Evolutionary conservation across 1,139 yeast genomes (phyloP).

Genomic region (Casaregolazyma suthepensis): DNA sequence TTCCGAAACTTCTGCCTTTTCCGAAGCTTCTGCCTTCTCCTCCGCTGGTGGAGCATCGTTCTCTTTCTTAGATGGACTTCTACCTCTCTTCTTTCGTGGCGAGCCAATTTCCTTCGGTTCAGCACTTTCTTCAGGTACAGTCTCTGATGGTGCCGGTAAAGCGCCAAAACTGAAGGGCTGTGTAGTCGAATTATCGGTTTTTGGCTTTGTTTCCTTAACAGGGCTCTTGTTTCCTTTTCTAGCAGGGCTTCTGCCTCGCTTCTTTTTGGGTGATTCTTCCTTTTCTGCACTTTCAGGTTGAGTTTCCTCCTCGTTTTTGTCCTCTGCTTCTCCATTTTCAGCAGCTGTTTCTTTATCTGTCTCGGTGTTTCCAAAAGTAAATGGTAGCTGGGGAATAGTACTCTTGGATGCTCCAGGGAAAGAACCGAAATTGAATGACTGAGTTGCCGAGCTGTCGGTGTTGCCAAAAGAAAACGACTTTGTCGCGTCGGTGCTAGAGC

Average conservation of each 20-base stretch:
- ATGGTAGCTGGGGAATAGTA: neutral
- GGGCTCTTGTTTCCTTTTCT: neutral
- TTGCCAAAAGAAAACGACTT: slow-evolving; percentile 26
- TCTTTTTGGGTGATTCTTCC: neutral
- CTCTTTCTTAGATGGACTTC: neutral
- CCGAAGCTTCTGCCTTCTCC: slow-evolving; percentile 3
- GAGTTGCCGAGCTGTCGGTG: slow-evolving; percentile 10
- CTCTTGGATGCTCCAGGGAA: neutral
- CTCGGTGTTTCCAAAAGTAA: neutral
- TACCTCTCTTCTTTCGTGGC: neutral
- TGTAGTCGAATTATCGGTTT: neutral
- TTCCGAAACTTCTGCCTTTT: slow-evolving; percentile 3
- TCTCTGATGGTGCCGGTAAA: neutral
- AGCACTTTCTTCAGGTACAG: neutral
- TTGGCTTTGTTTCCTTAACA: neutral
- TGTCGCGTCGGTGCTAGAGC: neutral
- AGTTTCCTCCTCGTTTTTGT: neutral
- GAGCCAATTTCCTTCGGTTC: neutral
- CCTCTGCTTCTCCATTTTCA: neutral
- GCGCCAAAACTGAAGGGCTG: neutral
- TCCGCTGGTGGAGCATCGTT: slow-evolving; percentile 3
- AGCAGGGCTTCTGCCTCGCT: neutral
- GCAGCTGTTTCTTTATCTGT: neutral
- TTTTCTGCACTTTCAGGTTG: neutral
- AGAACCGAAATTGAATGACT: slow-evolving; percentile 13